Conservation (phyloP, 1,284 basidiomycete genomes). For the Marasmius tenuissimus region DNA sequence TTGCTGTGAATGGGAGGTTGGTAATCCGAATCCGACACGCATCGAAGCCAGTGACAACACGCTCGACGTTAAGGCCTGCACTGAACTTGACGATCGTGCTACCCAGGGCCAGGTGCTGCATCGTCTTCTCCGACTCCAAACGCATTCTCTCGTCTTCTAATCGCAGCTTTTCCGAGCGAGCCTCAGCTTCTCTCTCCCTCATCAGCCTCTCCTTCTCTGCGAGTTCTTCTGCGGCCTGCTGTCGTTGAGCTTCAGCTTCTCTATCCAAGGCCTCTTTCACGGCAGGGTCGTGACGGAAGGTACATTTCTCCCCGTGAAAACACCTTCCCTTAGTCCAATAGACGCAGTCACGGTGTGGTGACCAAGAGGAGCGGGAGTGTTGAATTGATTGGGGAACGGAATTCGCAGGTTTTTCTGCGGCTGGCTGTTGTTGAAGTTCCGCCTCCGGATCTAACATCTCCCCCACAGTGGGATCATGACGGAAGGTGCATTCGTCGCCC, state of each 20-base stretch:
- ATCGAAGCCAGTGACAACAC: constrained; percentile 48
- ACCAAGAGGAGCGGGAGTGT: not conserved
- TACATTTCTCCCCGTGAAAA: constrained; percentile 19
- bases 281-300: constrained; percentile 19
- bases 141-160: constrained; percentile 32
- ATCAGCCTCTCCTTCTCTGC: constrained; percentile 17
- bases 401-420: not conserved
- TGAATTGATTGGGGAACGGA: not conserved
- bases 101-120: constrained; percentile 42
- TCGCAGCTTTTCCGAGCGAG: constrained; percentile 10
- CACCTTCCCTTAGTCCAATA: constrained; percentile 25
- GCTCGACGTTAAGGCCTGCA: constrained; percentile 42
- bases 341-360: constrained; percentile 17
- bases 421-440: constrained; percentile 1
- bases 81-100: constrained; percentile 46
- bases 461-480: constrained; percentile 16
- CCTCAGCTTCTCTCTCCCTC: constrained; percentile 4
- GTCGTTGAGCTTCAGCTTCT: constrained; percentile 6
- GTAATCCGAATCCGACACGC: constrained; percentile 43
- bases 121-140: constrained; percentile 38
- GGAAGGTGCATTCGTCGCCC: constrained; percentile 20
- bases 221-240: not conserved
- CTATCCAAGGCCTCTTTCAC: not conserved
- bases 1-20: constrained; percentile 38
- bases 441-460: not conserved